phyloP scores from a whole-genome alignment of 768 basidiomycete species.

The Podaxis sp. region DNA sequence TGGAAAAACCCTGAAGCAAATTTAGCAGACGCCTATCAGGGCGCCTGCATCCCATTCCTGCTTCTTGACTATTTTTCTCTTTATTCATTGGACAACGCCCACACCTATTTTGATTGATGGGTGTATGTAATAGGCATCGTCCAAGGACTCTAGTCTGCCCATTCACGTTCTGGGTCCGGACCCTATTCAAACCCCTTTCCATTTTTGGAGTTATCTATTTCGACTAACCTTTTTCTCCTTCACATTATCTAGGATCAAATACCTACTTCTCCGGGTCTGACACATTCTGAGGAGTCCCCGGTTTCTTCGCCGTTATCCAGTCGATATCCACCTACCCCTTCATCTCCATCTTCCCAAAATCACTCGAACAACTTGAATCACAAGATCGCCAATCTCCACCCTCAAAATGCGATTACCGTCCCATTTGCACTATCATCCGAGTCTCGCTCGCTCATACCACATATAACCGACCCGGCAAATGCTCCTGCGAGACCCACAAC shows the following conservation, averaged over 20 bases:
- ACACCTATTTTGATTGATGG: background rate
- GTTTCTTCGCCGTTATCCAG: constrained; percentile 9
- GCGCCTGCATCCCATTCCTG: background rate
- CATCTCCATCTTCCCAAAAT: constrained; percentile 10
- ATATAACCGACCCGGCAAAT: constrained; percentile 4
- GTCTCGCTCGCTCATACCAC: constrained; percentile 23
- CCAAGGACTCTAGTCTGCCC: background rate
- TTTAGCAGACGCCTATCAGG: constrained; percentile 10
- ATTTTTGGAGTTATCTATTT: background rate
- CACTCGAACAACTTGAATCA: constrained; percentile 1
- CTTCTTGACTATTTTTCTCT: background rate
- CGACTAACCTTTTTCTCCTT: background rate
- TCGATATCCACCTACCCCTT: constrained; percentile 13
- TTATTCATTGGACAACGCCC: background rate
- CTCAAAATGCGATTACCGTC: background rate
- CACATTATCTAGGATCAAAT: constrained; percentile 7
- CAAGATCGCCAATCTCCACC: background rate
- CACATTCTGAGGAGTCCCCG: constrained; percentile 6
- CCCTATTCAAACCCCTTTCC: background rate
- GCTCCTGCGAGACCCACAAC: constrained; percentile 26
- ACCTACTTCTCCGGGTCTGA: constrained; percentile 6
- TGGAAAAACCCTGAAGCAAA: constrained; percentile 6
- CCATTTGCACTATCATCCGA: constrained; percentile 11
- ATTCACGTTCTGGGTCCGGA: background rate
- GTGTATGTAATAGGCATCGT: background rate